A percentile compares a stretch with the other conserved stretches of the same genome.
Conservation (phyloP, 345 rosid species). For the Geranium rotundifolium region DNA sequence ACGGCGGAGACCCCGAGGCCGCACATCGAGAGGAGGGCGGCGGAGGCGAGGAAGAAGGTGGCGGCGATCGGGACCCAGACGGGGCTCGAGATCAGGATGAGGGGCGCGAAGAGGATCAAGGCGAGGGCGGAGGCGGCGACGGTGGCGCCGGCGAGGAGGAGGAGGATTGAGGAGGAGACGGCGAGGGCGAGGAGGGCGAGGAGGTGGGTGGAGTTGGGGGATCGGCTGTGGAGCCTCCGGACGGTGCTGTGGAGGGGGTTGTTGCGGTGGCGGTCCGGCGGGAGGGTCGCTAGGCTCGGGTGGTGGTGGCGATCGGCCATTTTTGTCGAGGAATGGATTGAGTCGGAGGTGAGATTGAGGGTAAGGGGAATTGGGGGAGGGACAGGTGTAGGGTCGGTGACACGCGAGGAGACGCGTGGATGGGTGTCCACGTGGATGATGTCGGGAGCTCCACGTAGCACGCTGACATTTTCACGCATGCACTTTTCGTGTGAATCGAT, state of each 20-base stretch:
- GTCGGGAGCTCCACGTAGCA: no score
- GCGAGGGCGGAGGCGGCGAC: conserved; percentile 31
- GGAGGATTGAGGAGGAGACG: conserved; percentile 50
- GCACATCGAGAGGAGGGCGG: conserved; percentile 36
- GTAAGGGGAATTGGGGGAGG: no score
- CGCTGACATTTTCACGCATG: no score
- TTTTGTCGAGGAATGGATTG: background rate
- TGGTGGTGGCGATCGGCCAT: conserved; percentile 22
- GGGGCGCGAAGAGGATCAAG: conserved; percentile 44
- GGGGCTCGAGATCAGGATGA: conserved; percentile 60
- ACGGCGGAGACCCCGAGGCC: conserved; percentile 36
- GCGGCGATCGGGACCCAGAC: conserved; percentile 51
- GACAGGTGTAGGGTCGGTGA: no score
- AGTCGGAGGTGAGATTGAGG: no score
- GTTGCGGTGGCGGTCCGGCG: conserved; percentile 11
- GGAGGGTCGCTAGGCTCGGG: conserved; percentile 2
- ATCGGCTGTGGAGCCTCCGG: conserved; percentile 30
- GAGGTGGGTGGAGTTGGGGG: conserved; percentile 46
- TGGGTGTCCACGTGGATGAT: no score
- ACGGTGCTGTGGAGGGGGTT: conserved; percentile 22
- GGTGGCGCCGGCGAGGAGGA: conserved; percentile 56
- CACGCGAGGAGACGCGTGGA: background rate
- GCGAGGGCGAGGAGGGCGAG: conserved; percentile 43
- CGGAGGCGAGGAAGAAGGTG: conserved; percentile 21
- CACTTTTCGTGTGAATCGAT: no score